Base-by-base conservation (phyloP, 345 rosid genomes). In the Lepidium sativum region DNA sequence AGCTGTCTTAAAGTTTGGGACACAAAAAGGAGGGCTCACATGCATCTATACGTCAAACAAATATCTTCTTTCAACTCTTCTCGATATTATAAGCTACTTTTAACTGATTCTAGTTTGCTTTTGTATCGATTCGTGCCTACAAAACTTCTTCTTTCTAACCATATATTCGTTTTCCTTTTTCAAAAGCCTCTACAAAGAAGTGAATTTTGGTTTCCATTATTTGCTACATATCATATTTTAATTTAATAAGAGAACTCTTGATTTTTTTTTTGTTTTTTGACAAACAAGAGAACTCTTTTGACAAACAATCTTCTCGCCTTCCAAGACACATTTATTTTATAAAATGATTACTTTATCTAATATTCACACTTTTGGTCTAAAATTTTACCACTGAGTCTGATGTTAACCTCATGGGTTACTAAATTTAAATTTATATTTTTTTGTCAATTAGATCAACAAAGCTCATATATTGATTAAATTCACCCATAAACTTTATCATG, bases 81-180 rank as follows among this genome's bases (percentile, higher is more conserved):
- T 70, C 16, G 54, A 44, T 25, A 25, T 34, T 52, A 34, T 42
- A 52, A 21, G 47, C 73, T 52, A 61, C 25, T 45, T 48, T 57
- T 48, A 52, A 63, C 38, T 63, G 70, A 63, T 71, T 71, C 65
- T 70, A 14, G 15, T 47, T 27, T 63, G 69, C 75, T 71, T 63
- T 63, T 48, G 37, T 45, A 55, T 57, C 35, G 60, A 64, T 71
- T 71, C 66, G 32, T 56, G 48, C 70, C 70, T 64, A 57, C 37
- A 49, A 64, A 71, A 50, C 54, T 33, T 37, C 27, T 49, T 56
- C 54, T 64, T 71, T 71, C 60, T 56, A 40, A 56, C 60, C 0
- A 71, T 64, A 49, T 57, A 71, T 71, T 71, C 75, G 33, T 33
- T 64, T 54, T 49, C 34, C 47, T 65, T 64, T 71, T 33, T 54